Conservation (phyloP, 495 filamentous ascomycete species). For the Aspergillus kassunensis region DNA sequence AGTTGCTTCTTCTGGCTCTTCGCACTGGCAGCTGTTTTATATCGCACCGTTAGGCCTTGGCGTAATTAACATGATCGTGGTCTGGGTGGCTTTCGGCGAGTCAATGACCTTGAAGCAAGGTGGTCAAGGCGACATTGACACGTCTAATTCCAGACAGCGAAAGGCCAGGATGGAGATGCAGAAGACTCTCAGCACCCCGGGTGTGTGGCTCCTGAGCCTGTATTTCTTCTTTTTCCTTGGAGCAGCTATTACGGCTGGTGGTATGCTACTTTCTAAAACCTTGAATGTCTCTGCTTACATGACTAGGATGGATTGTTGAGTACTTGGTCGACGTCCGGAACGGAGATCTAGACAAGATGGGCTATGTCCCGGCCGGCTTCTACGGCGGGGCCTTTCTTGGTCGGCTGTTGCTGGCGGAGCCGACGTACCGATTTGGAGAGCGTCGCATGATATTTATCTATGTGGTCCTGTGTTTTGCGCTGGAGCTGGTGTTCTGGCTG, state of each 20-base stretch:
- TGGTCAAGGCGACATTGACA: not conserved
- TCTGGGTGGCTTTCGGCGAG: constrained; percentile 23
- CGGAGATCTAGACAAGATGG: constrained; percentile 30
- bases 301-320: constrained; percentile 29
- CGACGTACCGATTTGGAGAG: constrained; percentile 27
- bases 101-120: constrained; percentile 9
- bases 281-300: not conserved
- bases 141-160: not conserved
- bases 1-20: constrained; percentile 22
- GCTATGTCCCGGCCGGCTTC: constrained; percentile 28
- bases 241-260: constrained; percentile 26
- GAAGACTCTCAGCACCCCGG: constrained; percentile 19
- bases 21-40: constrained; percentile 28
- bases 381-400: constrained; percentile 28
- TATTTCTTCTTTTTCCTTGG: constrained; percentile 35
- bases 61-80: constrained; percentile 19
- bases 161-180: constrained; percentile 22
- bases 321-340: constrained; percentile 28
- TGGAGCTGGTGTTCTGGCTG: constrained; percentile 34
- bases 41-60: constrained; percentile 24
- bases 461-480: constrained; percentile 24
- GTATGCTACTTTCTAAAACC: constrained; percentile 3
- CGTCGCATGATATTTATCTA: constrained; percentile 31
- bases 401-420: constrained; percentile 25
- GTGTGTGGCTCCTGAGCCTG: constrained; percentile 30